Evolutionary conservation across 2,329 filamentous ascomycete genomes (phyloP), one percentile per base, ranked within the genome.

Genomic region (Alternaria angustiovoidea): DNA sequence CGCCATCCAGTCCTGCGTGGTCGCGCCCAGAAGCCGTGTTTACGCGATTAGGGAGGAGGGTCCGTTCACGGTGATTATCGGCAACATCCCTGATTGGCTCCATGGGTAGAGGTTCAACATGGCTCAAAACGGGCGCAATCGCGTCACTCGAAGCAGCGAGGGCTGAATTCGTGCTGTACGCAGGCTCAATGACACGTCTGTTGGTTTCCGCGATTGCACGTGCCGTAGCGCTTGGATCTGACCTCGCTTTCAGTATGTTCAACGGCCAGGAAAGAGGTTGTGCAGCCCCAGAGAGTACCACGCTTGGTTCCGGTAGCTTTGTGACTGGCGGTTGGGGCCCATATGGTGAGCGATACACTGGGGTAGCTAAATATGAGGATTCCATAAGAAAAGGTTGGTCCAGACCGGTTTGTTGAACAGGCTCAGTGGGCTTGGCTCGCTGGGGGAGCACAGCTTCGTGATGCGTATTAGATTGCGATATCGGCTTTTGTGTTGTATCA

Each of bases 21-120:
- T 54, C 63, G 54, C 54, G 58, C 48, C 57, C 39, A 20, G 28
- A 41, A 51, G 38, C 14, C 22, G 20, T 52, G 52, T 62, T 46
- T 51, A 54, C 49, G 62, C 52, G 62, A 54, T 26, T 42, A 7
- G 20, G 8, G 26, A 51, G 53, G 65, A 56, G 51, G 65, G 56
- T 48, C 63, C 51, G 63, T 62, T 62, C 65, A 30, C 48, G 49
- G 26, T 60, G 38, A 14, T 20, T 12, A 12, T 54, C 65, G 51
- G 65, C 47, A 34, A 48, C 41, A 51, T 26, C 28, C 42, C 63
- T 44, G 59, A 63, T 59, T 59, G 53, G 47, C 53, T 46, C 41
- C n/a, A 39, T 26, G 18, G 41, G 44, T 47, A 20, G 36, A 24
- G 41, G 34, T 36, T 47, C 53, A 12, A 38, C 18, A 44, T 51